Base-by-base conservation (phyloP, 208 protist genomes). In the Kentomonas sorsogonicus region DNA sequence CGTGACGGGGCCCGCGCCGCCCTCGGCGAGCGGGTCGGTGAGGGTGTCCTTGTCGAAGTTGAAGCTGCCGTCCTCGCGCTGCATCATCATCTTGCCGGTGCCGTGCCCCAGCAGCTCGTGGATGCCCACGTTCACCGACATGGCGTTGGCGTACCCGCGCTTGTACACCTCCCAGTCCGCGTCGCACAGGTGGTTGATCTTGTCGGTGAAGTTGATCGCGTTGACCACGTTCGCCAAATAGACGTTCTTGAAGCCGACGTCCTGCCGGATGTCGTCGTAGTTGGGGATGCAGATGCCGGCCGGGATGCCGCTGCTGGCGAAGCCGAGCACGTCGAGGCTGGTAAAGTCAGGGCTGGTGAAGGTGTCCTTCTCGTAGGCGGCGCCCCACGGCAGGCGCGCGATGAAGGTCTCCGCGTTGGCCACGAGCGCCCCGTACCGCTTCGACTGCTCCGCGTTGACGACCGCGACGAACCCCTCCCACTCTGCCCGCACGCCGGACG, bases 21-120 rank as follows among this genome's bases (percentile, higher is more conserved):
- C 36, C 27, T 66, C 72, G 20, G 81, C 93, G 26, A 96, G 43
- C 15, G 91, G 87, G 60, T 96, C 79, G 39, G 89, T 60, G 6
- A 76, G 36, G 16, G 40, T 54, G 15, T 65, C 56, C 40, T 55
- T 47, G 53, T 88, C 71, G 59, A 97, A 96, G 66, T 96, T 94
- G 1, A 84, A 54, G n/a, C 29, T 72, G 54, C 89, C 90, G 56
- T 79, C 65, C 43, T 70, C 74, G 22, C 63, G 50, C 43, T 85
- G 65, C 29, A 39, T 36, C 30, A 97, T 57, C 20, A 97, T 63
- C 63, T 94, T 96, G 23, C 94, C 94, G 6, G 79, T 93, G 25
- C 94, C 94, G 66, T 97, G 94, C 33, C 94, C 94, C 6, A 97
- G 83, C 46, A 97, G 76, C 74, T 97, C 94, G 77, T 97, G 94